Conservation (phyloP, 169 alveolate species). For the Perkinsus chesapeaki region DNA sequence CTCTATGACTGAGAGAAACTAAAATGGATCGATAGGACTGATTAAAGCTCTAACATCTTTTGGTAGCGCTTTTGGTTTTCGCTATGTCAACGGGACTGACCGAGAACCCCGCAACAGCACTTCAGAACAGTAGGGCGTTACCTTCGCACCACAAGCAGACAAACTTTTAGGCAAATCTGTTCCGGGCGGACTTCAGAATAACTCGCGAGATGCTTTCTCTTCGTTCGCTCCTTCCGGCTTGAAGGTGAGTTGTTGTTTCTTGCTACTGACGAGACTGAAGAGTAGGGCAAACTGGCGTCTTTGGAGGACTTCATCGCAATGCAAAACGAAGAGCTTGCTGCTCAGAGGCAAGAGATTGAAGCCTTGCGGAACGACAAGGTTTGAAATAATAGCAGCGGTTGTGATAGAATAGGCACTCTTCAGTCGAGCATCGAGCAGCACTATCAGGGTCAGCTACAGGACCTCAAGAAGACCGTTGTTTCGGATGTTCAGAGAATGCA, state of each 20-base stretch:
- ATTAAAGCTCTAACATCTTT: background rate
- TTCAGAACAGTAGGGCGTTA: background rate
- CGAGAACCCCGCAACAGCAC: background rate
- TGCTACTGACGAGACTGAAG: constrained; percentile 15
- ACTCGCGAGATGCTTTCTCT: background rate
- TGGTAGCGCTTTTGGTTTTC: background rate
- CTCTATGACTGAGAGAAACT: background rate
- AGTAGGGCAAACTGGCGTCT: constrained; percentile 33
- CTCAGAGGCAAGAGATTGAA: constrained; percentile 37
- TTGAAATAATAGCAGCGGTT: background rate
- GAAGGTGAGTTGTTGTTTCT: background rate
- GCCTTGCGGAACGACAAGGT: constrained; percentile 24
- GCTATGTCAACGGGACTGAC: background rate
- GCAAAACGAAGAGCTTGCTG: constrained; percentile 38
- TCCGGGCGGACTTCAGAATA: background rate
- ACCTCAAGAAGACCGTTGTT: constrained; percentile 26
- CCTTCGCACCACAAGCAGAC: background rate
- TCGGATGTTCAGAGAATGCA: constrained; percentile 30
- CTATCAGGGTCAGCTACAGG: constrained; percentile 31
- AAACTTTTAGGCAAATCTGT: background rate
- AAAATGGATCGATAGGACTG: background rate
- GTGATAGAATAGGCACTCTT: background rate
- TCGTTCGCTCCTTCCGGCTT: background rate
- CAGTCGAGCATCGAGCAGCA: constrained; percentile 18
- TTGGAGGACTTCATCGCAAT: constrained; percentile 31